Base-by-base conservation (phyloP, 768 basidiomycete genomes). In the Pholiota molesta region DNA sequence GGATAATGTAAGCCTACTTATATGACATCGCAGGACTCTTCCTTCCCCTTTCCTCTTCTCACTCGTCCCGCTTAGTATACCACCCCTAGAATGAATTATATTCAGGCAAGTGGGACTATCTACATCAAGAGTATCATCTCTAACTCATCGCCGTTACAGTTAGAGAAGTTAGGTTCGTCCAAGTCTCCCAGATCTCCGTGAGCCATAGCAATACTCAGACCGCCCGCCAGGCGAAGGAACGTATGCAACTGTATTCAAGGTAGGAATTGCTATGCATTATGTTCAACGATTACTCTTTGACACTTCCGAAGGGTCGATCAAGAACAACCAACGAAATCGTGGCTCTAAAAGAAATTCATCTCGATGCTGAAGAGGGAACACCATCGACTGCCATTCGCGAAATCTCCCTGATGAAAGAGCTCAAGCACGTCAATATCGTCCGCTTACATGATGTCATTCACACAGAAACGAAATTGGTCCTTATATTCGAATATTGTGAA, bases 351-450 rank as follows among this genome's bases (percentile, higher is more conserved):
- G 97, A 99, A 80, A 99, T 99, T 66, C 96, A 99, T 71, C 91
- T 99, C 62, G 97, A 99, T 80, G 93, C 97, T 5, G 97, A 99
- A 77, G 97, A 99, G 78, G 97, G 97, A 35, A 99, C 97, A 0
- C 97, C 97, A 33, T 95, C 93, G 51, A 99, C 97, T 14, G 97
- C 97, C 58, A 99, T 99, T 74, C 90, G 97, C 52, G 97, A 99
- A 82, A 99, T 99, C 70, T 96, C 94, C 44, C 85, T 99, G 66
- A 98, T 99, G 96, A 99, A 99, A 75, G 97, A 99, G 74, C 89
- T 99, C 71, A 97, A 97, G 76, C 97, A 99, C 70, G 89, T 94
- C 80, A 99, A 99, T 79, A 97, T 99, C 72, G 94, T 99, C 72
- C 89, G 97, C 70, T 86, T 99, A 19, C 91, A 99, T 80, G 97